Percentiles rank a stretch among this genome's conserved stretches.
These are phyloP conservation scores for Acer saccharum DNA, from an alignment of 345 rosid genomes.

Conservation along the genomic window DNA sequence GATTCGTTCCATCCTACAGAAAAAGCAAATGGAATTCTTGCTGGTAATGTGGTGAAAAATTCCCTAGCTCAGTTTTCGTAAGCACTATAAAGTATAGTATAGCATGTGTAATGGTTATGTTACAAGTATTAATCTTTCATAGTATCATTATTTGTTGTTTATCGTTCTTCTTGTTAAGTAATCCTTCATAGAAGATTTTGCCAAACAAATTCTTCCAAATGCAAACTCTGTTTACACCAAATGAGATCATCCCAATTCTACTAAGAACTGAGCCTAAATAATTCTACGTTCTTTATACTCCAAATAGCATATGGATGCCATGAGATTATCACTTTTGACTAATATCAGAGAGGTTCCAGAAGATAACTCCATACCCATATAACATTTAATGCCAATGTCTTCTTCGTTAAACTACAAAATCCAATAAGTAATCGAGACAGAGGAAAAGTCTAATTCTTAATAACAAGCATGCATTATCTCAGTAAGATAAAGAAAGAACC, in stretches of 20 bases:
- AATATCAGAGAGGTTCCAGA: slow-evolving; percentile 4
- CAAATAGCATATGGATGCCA: neutral
- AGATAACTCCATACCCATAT: neutral
- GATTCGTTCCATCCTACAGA: slow-evolving; percentile 78
- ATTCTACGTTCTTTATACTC: neutral
- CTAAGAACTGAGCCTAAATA: neutral
- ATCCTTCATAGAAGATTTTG: neutral
- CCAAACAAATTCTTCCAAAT: neutral
- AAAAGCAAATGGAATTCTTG: slow-evolving; percentile 46
- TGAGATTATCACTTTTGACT: neutral
- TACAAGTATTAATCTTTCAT: neutral
- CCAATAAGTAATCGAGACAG: neutral
- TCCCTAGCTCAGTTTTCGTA: slow-evolving; percentile 40
- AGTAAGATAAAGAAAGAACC: neutral
- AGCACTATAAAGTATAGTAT: slow-evolving; percentile 6
- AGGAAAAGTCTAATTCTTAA: neutral
- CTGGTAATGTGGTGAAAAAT: slow-evolving; percentile 39
- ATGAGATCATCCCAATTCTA: neutral
- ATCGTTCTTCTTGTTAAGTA: neutral
- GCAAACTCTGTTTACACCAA: neutral
- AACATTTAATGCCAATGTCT: neutral
- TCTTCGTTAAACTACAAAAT: neutral
- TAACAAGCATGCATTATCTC: neutral
- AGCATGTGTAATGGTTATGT: neutral
- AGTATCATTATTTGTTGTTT: neutral